Percentiles rank a stretch among this genome's conserved stretches.
phyloP scores from a whole-genome alignment of 2,329 filamentous ascomycete genomes.

The Herpotrichia juniperi region DNA sequence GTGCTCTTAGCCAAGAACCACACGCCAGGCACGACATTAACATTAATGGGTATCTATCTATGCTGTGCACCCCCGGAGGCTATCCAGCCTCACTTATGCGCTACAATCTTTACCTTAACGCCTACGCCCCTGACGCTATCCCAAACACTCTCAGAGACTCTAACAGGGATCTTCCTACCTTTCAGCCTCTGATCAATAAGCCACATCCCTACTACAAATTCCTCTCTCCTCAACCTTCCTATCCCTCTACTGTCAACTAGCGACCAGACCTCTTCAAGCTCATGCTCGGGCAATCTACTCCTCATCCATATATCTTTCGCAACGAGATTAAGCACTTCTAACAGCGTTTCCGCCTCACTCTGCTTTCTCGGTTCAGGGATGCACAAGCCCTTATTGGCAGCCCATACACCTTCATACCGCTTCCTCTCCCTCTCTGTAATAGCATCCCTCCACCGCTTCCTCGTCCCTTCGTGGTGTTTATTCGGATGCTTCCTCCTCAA shows the following conservation, averaged over 20 bases:
- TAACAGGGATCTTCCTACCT: constrained; percentile 75
- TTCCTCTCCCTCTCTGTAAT: constrained; percentile 76
- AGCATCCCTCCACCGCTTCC: constrained; percentile 77
- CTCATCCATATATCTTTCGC: constrained; percentile 78
- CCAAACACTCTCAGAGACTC: constrained; percentile 78
- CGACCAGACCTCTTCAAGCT: constrained; percentile 78
- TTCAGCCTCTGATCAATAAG: constrained; percentile 80
- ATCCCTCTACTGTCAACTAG: constrained; percentile 66
- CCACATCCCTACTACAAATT: constrained; percentile 86
- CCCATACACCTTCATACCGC: constrained; percentile 84
- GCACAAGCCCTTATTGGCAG: constrained; percentile 72
- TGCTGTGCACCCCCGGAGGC: constrained; percentile 13
- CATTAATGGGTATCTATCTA: constrained; percentile 34
- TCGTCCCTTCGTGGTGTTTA: constrained; percentile 76
- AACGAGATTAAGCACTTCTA: constrained; percentile 70
- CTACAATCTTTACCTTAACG: constrained; percentile 31
- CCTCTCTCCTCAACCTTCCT: constrained; percentile 67
- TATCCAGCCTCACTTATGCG: not conserved
- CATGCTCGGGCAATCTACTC: constrained; percentile 69
- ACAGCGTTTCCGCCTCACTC: constrained; percentile 38
- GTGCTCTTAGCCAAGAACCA: no score
- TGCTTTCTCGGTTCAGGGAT: constrained; percentile 19
- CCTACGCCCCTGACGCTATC: constrained; percentile 63
- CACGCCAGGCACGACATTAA: constrained; percentile 6
- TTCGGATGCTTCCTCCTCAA: constrained; percentile 63